Conservation (phyloP, 1,284 basidiomycete species). For the Cutaneotrichosporon sp. region DNA sequence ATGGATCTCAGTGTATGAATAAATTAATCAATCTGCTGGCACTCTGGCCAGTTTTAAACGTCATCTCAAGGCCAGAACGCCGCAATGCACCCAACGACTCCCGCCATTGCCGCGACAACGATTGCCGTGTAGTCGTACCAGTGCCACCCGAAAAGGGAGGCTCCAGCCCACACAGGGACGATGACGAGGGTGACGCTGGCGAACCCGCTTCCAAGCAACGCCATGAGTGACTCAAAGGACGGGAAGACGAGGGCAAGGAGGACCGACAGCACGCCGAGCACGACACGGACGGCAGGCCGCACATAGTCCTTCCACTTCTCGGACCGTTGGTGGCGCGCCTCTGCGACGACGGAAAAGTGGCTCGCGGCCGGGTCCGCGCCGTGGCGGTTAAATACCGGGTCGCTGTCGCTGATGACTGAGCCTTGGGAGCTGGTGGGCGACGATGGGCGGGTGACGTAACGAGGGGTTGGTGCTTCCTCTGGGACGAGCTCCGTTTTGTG, state of each 20-base stretch:
- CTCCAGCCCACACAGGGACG: constrained; percentile 66
- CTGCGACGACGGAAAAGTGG: constrained; percentile 60
- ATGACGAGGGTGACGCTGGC: constrained; percentile 78
- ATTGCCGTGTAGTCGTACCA: constrained; percentile 61
- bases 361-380: constrained; percentile 16
- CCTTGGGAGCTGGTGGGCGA: constrained; percentile 21
- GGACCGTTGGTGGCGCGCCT: constrained; percentile 30
- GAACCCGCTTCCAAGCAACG: constrained; percentile 77
- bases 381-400: not conserved
- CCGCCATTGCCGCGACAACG: constrained; percentile 61
- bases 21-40: not conserved
- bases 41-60: not conserved
- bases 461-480: constrained; percentile 31
- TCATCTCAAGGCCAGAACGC: constrained; percentile 16
- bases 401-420: not conserved
- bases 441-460: constrained; percentile 33
- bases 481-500: constrained; percentile 46
- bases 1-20: not conserved
- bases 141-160: constrained; percentile 55
- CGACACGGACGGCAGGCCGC: constrained; percentile 62
- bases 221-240: constrained; percentile 82
- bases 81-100: constrained; percentile 66
- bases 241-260: constrained; percentile 74
- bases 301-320: constrained; percentile 56
- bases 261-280: constrained; percentile 64